These are phyloP conservation scores for Candida sakaeoensis DNA, from an alignment of 805 yeast genomes.

Conservation along the genomic window DNA sequence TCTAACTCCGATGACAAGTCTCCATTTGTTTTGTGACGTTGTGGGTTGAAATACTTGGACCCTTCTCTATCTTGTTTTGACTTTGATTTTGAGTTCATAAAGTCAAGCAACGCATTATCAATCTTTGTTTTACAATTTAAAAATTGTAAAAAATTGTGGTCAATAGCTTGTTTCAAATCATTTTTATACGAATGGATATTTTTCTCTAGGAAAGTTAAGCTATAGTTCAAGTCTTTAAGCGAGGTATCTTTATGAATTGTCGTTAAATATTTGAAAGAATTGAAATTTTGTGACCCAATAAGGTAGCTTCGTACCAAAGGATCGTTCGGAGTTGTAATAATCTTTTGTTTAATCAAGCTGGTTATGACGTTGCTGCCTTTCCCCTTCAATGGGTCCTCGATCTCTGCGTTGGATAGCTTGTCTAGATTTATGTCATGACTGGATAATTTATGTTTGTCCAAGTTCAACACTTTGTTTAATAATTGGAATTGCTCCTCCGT, in stretches of 20 bases:
- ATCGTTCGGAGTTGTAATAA: constrained; percentile 26
- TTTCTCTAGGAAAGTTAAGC: constrained; percentile 28
- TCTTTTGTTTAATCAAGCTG: constrained; percentile 20
- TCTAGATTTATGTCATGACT: background rate
- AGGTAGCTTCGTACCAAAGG: constrained; percentile 28
- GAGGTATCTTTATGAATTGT: constrained; percentile 35
- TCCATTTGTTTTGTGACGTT: constrained; percentile 11
- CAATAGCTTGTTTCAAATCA: constrained; percentile 34
- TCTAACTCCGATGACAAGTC: constrained; percentile 32
- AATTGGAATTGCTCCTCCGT: constrained; percentile 29
- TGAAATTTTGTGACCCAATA: constrained; percentile 34
- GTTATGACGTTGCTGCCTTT: constrained; percentile 26
- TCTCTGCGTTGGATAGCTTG: constrained; percentile 17
- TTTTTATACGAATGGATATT: constrained; percentile 32
- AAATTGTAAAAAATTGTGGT: constrained; percentile 33
- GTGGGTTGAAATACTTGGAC: constrained; percentile 36
- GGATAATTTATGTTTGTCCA: constrained; percentile 7
- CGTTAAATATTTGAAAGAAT: constrained; percentile 33
- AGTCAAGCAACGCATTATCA: constrained; percentile 34
- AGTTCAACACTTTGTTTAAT: constrained; percentile 23
- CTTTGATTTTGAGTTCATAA: constrained; percentile 30
- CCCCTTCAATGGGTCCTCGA: constrained; percentile 33
- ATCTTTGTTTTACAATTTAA: constrained; percentile 35
- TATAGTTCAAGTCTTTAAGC: constrained; percentile 28
- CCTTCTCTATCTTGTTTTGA: constrained; percentile 34